Evolutionary conservation across 139 green algal species (phyloP).

Genomic region (Pleodorina starrii): DNA sequence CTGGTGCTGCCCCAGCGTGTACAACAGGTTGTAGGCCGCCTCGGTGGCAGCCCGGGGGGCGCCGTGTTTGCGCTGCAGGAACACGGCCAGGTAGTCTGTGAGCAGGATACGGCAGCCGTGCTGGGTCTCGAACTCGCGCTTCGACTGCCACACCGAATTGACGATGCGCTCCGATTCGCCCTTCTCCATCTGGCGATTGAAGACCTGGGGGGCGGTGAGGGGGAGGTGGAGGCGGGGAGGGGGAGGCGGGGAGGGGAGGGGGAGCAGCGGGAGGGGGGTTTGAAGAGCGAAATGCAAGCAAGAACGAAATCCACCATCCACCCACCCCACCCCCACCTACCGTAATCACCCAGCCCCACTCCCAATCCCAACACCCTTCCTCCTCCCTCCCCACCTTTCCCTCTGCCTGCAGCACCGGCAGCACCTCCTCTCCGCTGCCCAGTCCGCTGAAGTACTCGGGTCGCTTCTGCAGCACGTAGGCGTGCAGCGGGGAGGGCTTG

Average conservation of each 20-base stretch:
- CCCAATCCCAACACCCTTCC: not conserved
- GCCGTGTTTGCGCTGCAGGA: conserved; percentile 53
- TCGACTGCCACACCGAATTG: conserved; percentile 43
- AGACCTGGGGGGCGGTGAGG: not conserved
- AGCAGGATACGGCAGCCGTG: conserved; percentile 34
- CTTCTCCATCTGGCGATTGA: conserved; percentile 52
- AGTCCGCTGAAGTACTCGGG: conserved; percentile 46
- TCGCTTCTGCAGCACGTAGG: conserved; percentile 44
- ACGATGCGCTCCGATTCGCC: conserved; percentile 50
- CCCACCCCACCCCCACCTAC: not conserved
- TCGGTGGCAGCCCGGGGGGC: conserved; percentile 17
- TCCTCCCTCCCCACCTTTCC: conserved; percentile 49
- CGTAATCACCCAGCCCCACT: not conserved
- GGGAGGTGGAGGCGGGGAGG: not conserved
- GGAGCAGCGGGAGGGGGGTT: no score
- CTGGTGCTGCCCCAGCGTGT: conserved; percentile 64
- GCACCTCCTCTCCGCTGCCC: conserved; percentile 40
- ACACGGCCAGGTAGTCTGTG: conserved; percentile 43
- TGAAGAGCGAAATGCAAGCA: no score
- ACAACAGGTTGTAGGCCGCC: conserved; percentile 68
- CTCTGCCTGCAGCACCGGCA: conserved; percentile 28
- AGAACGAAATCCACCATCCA: not conserved
- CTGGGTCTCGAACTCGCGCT: conserved; percentile 50
- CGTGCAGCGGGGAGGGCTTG: conserved; percentile 28
- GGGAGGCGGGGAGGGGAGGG: no score